Base-by-base conservation (phyloP, 352 stramenopile genomes). In the Pythium phragmitis region DNA sequence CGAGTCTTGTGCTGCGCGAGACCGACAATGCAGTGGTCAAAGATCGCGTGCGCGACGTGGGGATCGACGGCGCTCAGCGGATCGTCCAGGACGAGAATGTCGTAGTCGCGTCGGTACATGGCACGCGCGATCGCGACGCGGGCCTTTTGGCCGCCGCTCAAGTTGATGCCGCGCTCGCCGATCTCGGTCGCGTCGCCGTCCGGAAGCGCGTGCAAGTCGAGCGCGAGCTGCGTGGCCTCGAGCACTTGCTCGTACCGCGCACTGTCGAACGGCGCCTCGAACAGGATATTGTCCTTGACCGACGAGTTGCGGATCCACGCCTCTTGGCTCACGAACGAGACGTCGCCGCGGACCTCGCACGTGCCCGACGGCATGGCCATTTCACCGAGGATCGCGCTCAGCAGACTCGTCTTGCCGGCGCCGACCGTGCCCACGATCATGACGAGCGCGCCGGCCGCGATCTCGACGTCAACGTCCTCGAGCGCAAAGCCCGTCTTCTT, bases 101-200 rank as follows among this genome's bases (percentile, higher is more conserved):
- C 73, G 19, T 72, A 73, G 28, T 77, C 42, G 2, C 46, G 54
- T 11, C 63, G 62, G 55, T 77, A 77, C 48, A 80, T 68, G 28
- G 66, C 70, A 7, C 73, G 60, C 2, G 69, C 73, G 13, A 77
- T 68, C 13, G 58, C 65, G 14, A 80, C 60, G 23, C 73, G 73
- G 4, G 73, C 73, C 58, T 80, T 80, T 46, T 80, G 73, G 2
- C 73, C 73, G 2, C 73, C 73, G 39, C 66, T 75, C 11, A 80
- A 46, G 57, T 80, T 80, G 51, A 77, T 72, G 4, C 73, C 73
- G 17, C 79, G 74, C 63, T 89, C 79, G 19, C 79, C 82, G n/a
- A 89, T 85, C 66, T 82, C 74, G 45, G 78, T 93, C 60, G 82
- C 53, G 57, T 96, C 88, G 19, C 88, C 89, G 58, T 84, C 66